Evolutionary conservation across 2,329 filamentous ascomycete species (phyloP).

Genomic region (Berkeleyomyces basicola): DNA sequence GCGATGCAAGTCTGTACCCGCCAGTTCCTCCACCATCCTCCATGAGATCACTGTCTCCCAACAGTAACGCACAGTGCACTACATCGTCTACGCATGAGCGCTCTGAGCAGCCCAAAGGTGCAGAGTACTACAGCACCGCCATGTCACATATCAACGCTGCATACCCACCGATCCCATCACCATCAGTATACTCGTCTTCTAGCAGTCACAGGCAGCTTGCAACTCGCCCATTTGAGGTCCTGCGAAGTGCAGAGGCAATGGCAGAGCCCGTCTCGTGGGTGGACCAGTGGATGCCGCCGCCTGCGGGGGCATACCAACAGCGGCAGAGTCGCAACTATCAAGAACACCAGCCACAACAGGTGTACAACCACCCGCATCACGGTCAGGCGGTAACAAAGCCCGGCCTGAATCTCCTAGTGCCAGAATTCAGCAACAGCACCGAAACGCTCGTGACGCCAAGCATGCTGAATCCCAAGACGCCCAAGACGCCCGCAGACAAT

Average conservation of each 20-base stretch:
- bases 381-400: not conserved
- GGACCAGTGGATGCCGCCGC: constrained; percentile 12
- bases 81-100: too few relatives aligned
- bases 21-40: not conserved
- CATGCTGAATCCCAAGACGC: constrained; percentile 11
- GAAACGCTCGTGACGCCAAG: constrained; percentile 11
- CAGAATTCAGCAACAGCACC: constrained; percentile 9
- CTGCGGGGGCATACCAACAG: not conserved
- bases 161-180: constrained; percentile 11
- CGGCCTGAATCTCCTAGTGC: constrained; percentile 11
- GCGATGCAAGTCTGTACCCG: not conserved
- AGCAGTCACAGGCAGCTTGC: not conserved
- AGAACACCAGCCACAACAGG: not conserved
- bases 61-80: not conserved
- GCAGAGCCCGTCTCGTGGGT: constrained; percentile 11
- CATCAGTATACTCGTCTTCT: constrained; percentile 9
- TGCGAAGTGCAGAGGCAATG: constrained; percentile 8
- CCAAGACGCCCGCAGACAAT: constrained; percentile 11
- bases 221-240: constrained; percentile 6
- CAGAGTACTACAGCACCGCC: not conserved
- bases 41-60: not conserved
- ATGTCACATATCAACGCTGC: constrained; percentile 4
- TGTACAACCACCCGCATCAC: not conserved
- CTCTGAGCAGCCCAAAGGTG: not conserved
- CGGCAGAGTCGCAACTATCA: not conserved